Evolutionary conservation across 441 rosid species (phyloP).

Genomic region (Populus hybrid): DNA sequence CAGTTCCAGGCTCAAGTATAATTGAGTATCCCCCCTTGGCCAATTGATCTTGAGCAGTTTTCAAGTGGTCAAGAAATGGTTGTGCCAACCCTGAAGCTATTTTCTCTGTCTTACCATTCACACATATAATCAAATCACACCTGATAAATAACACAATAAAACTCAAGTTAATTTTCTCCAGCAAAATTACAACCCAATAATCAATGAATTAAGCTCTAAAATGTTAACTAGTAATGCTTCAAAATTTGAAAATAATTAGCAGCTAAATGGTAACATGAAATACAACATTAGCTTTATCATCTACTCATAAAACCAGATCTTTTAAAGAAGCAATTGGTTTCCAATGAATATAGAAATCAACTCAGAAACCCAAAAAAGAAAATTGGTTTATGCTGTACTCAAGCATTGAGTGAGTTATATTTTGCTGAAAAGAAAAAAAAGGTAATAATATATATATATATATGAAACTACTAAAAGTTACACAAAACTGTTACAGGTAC

Average conservation of each 20-base stretch:
- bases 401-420: background rate
- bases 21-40: slow-evolving; percentile 92
- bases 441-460: background rate
- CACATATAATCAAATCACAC: slow-evolving; percentile 84
- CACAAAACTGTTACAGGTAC: background rate
- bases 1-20: slow-evolving; percentile 49
- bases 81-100: slow-evolving; percentile 86
- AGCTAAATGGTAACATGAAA: background rate
- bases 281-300: background rate
- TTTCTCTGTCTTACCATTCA: slow-evolving; percentile 80
- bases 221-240: slow-evolving; percentile 1
- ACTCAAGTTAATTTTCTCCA: slow-evolving; percentile 11
- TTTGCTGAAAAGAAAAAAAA: background rate
- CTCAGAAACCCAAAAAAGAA: background rate
- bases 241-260: background rate
- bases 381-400: background rate
- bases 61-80: slow-evolving; percentile 91
- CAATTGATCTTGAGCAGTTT: slow-evolving; percentile 81
- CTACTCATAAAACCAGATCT: slow-evolving; percentile 9
- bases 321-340: background rate
- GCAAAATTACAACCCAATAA: slow-evolving; percentile 1
- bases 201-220: background rate
- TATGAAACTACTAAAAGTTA: background rate
- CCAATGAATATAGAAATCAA: background rate
- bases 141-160: slow-evolving; percentile 30